Base-by-base conservation (phyloP, 2,329 filamentous ascomycete genomes). In the Monilinia polystroma region DNA sequence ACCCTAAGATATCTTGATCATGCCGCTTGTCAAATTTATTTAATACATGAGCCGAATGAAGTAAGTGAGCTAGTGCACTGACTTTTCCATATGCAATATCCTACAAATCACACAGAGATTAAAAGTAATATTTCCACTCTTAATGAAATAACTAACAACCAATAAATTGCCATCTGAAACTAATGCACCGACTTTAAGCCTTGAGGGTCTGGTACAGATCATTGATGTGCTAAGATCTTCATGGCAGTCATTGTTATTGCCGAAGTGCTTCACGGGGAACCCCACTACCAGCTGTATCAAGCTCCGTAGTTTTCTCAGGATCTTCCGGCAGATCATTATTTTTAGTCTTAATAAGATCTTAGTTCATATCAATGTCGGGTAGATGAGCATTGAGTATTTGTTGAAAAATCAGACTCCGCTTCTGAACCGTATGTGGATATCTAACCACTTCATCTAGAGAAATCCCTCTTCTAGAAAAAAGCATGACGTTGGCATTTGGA, bases 311-410 rank as follows among this genome's bases (percentile, higher is more conserved):
- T 8, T 49, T 43, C 8, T 23, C 29, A 26, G 14, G 20, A 52
- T 32, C 8, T 52, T 59, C 32, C 57, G 43, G 45, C 32, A 66
- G 55, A 66, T 60, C 63, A 49, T 53, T 26, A 35, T 35, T 35
- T 35, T 35, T 35, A 35, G 32, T 35, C 32, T 35, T 35, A 8
- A 35, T 35, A 4, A 35, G 32, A 35, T 35, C 26, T 29, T 52
- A 49, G 47, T 26, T 26, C 63, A 45, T 53, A 35, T 26, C 20
- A 43, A 43, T 59, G 43, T 43, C 54, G 32, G 32, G 32, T 29
- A 29, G 29, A 29, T 29, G 29, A 29, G 29, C 29, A 29, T 29
- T 29, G 29, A 29, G 29, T 8, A 35, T 35, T 35, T 35, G n/a
- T 32, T 12, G 16, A 58, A 12, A n/a, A 49, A 49, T 23, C 18